Evolutionary conservation across 2,329 filamentous ascomycete genomes (phyloP), one percentile per base, ranked within the genome.

Genomic region (Fusarium virguliforme): DNA sequence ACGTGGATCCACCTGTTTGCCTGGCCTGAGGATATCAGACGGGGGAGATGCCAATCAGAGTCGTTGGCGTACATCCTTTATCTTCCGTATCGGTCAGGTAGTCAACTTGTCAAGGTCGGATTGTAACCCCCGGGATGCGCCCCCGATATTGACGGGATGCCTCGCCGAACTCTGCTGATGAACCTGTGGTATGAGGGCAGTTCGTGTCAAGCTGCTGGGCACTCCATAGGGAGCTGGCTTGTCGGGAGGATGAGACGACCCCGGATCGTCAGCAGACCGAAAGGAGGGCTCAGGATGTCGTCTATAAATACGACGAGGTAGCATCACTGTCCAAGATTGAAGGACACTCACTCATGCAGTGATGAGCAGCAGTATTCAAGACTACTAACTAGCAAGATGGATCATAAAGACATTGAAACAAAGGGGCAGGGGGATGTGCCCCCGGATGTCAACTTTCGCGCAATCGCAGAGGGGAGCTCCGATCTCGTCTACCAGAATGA

Each of bases 401-500:
- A 18, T 18, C 18, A 18, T 18, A 48, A 48, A 35, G 56, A 59
- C 46, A 10, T 48, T 32, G 56, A 59, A 22, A 26, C 40, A 24
- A 59, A 59, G 30, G 56, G 56, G 32, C 40, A 59, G 5, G 24
- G 13, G n/a, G 40, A 46, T 37, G 10, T 59, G 8, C 56, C 56
- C 12, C 40, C 9, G 8, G 56, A 59, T 18, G 56, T 59, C 56
- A 37, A 59, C 40, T 59, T 59, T n/a, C 56, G 56, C 43, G 41
- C 56, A 15, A 28, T 59, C 41, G 56, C 56, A 3, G 41, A 59
- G 32, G 56, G 56, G 2, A 48, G 30, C 3, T 48, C 28, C 9
- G 56, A 59, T 32, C 40, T 59, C 12, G 56, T 59, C 26, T 59
- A 48, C 22, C 56, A 37, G 18, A 24, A 59, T 48, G 56, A 59